Percentiles rank a stretch among this genome's conserved stretches.
Conservation (phyloP, 2,329 filamentous ascomycete species). For the Keithomyces neogunnii region DNA sequence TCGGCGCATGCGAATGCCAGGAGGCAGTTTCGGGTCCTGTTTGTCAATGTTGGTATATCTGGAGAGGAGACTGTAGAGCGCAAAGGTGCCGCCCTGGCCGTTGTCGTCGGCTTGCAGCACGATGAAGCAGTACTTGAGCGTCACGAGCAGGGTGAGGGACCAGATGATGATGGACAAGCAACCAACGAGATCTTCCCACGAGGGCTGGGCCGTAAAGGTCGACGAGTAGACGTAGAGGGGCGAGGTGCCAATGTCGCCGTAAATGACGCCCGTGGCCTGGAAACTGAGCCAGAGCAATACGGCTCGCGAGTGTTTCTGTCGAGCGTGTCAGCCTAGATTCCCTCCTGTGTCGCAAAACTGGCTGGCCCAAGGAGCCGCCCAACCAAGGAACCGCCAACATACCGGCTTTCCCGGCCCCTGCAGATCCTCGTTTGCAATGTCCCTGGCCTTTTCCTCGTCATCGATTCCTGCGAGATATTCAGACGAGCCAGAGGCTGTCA, state of each 20-base stretch:
- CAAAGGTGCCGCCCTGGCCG: constrained; percentile 63
- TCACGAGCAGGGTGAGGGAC: constrained; percentile 61
- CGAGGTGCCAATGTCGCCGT: constrained; percentile 59
- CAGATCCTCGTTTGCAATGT: not conserved
- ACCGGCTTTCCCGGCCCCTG: not conserved
- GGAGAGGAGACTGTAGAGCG: constrained; percentile 55
- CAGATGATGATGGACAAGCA: constrained; percentile 62
- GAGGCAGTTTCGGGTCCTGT: constrained; percentile 46
- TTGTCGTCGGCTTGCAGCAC: constrained; percentile 60
- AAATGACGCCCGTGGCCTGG: constrained; percentile 58
- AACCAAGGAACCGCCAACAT: not conserved
- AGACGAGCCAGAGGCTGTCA: not conserved
- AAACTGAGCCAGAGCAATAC: constrained; percentile 44
- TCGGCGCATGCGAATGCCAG: constrained; percentile 51
- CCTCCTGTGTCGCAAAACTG: not conserved
- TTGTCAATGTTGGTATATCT: constrained; percentile 51
- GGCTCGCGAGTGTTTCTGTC: constrained; percentile 18
- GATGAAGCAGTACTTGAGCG: constrained; percentile 59
- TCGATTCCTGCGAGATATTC: not conserved
- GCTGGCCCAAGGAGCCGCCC: not conserved
- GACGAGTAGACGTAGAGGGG: constrained; percentile 65
- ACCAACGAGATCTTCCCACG: constrained; percentile 51
- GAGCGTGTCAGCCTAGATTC: not conserved
- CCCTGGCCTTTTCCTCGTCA: constrained; percentile 2
- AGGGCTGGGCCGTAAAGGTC: constrained; percentile 51